These are phyloP conservation scores for Aspergillus incahuasiensis DNA, from an alignment of 495 filamentous ascomycete species.

Conservation along the genomic window DNA sequence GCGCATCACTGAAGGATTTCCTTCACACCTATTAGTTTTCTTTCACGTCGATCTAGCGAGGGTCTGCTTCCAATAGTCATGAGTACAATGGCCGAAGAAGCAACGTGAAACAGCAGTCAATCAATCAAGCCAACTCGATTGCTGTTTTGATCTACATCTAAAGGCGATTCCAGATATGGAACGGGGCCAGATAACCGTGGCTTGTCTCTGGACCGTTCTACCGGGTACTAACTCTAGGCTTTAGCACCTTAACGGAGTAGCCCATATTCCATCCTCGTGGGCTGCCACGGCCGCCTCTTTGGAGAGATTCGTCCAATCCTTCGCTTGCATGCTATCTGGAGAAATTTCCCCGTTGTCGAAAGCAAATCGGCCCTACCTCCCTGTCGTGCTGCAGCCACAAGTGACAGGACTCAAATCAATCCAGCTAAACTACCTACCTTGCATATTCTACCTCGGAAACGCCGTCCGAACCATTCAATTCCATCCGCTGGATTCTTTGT, in stretches of 20 bases:
- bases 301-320: neutral
- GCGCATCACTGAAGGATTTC: neutral
- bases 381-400: neutral
- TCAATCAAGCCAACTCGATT: neutral
- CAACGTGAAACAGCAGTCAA: constrained; percentile 12
- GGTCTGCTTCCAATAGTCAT: constrained; percentile 9
- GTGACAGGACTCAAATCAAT: constrained; percentile 13
- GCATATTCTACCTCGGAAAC: constrained; percentile 23
- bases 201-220: constrained; percentile 11
- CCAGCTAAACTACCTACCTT: constrained; percentile 17
- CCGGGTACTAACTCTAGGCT: constrained; percentile 7
- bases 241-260: neutral
- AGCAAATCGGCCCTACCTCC: constrained; percentile 2
- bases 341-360: neutral
- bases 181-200: constrained; percentile 15
- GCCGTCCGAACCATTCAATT: constrained; percentile 16
- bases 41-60: neutral
- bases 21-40: neutral
- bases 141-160: constrained; percentile 5
- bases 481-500: neutral
- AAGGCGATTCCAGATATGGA: neutral
- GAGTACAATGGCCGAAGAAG: constrained; percentile 10
- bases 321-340: neutral
- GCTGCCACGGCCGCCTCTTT: neutral
- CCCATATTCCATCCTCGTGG: neutral